Conservation (phyloP, 225 moss, liverwort and hornwort species). For the Rhytidiadelphus loreus region DNA sequence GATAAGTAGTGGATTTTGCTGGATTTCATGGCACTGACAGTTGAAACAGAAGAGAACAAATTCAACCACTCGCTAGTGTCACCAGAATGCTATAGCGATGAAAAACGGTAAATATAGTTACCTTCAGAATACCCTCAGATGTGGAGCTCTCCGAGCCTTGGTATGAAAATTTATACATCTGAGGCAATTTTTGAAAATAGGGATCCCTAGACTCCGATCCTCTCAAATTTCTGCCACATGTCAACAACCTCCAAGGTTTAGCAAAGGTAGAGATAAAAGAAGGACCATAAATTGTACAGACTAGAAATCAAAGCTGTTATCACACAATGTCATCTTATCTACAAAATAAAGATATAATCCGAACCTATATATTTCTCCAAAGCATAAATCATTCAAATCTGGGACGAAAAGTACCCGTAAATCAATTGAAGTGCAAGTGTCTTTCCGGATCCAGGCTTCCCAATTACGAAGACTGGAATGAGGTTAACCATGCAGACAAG, state of each 20-base stretch:
- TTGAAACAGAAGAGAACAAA: background rate
- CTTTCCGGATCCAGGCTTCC: conserved; percentile 59
- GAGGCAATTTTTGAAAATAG: conserved; percentile 36
- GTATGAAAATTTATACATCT: conserved; percentile 51
- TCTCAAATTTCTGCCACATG: conserved; percentile 37
- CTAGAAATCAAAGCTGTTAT: background rate
- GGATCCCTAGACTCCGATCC: conserved; percentile 33
- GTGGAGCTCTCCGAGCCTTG: conserved; percentile 59
- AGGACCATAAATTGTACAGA: too few relatives aligned
- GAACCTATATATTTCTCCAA: background rate
- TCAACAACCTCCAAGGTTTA: background rate
- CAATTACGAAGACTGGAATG: conserved; percentile 48
- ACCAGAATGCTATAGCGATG: background rate
- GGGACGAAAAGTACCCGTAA: conserved; percentile 5
- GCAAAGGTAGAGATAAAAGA: background rate
- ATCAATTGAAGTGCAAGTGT: conserved; percentile 57
- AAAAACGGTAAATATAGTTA: background rate
- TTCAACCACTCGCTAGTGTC: background rate
- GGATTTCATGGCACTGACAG: background rate
- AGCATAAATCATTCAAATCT: too few relatives aligned
- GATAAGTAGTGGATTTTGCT: background rate
- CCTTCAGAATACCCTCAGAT: conserved; percentile 57
- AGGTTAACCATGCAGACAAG: conserved; percentile 50
- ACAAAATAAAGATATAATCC: background rate
- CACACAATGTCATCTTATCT: too few relatives aligned